A percentile compares a stretch with the other conserved stretches of the same genome.
Conservation (phyloP, 805 yeast species). For the Zygotorulaspora florentina region DNA sequence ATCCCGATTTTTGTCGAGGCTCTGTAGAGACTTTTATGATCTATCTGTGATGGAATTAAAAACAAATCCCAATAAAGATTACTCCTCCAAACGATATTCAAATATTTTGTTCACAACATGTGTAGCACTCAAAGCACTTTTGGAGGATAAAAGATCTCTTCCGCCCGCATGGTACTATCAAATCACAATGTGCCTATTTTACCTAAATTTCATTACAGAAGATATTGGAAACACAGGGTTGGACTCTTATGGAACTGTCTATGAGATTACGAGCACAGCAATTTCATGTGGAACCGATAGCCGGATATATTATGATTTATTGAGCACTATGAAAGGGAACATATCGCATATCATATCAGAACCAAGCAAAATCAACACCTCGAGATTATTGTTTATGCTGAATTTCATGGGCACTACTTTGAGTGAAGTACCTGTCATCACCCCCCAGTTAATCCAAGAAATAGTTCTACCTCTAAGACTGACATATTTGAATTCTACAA, state of each 20-base stretch:
- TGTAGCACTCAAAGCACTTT: slow-evolving; percentile 16
- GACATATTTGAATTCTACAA: slow-evolving; percentile 8
- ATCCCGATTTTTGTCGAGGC: slow-evolving; percentile 7
- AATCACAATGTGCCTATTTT: slow-evolving; percentile 17
- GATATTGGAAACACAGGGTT: slow-evolving; percentile 28
- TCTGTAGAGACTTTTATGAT: slow-evolving; percentile 11
- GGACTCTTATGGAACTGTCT: slow-evolving; percentile 26
- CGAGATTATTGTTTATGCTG: slow-evolving; percentile 25
- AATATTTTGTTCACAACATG: slow-evolving; percentile 22
- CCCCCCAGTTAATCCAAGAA: slow-evolving; percentile 6
- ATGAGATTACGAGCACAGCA: slow-evolving; percentile 17
- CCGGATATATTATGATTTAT: slow-evolving; percentile 4
- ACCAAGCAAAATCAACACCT: slow-evolving; percentile 19
- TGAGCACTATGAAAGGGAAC: slow-evolving; percentile 16
- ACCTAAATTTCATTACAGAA: slow-evolving; percentile 22
- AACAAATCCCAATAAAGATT: slow-evolving; percentile 10
- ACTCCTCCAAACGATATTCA: slow-evolving; percentile 17
- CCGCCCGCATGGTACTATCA: slow-evolving; percentile 15
- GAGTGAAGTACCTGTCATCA: slow-evolving; percentile 1
- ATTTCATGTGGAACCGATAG: slow-evolving; percentile 3
- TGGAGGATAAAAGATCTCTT: slow-evolving; percentile 6
- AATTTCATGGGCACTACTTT: slow-evolving; percentile 23
- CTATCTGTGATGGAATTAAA: slow-evolving; percentile 15
- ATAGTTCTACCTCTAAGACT: slow-evolving; percentile 13
- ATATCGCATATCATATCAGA: slow-evolving; percentile 4